Conservation (phyloP, 805 yeast genomes). For the Candida coleopterorum region DNA sequence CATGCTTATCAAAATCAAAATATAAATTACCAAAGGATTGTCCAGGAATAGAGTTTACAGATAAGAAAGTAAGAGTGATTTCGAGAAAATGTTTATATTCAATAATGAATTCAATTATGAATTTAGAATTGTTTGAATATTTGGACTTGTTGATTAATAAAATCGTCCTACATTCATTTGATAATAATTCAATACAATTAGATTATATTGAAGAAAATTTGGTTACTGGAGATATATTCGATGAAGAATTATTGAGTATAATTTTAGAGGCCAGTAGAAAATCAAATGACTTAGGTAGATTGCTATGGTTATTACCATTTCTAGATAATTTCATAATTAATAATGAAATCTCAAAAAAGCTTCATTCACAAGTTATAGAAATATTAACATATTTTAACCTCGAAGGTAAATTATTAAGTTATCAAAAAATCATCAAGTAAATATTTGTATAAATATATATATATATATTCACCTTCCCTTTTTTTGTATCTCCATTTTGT, state of each 20-base stretch:
- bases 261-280: slow-evolving; percentile 19
- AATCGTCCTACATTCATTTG: slow-evolving; percentile 22
- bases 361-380: neutral
- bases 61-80: slow-evolving; percentile 14
- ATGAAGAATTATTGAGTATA: slow-evolving; percentile 17
- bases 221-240: slow-evolving; percentile 14
- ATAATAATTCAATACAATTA: slow-evolving; percentile 7
- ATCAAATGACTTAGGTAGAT: slow-evolving; percentile 28
- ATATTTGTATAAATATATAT: neutral
- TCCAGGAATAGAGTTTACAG: slow-evolving; percentile 10
- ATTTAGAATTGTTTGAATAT: slow-evolving; percentile 20
- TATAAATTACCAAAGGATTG: slow-evolving; percentile 9
- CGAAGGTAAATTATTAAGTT: slow-evolving; percentile 6
- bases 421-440: slow-evolving; percentile 1
- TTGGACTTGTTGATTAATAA: slow-evolving; percentile 32
- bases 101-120: slow-evolving; percentile 26
- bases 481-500: too few relatives aligned
- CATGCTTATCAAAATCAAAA: slow-evolving; percentile 21
- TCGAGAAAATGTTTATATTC: slow-evolving; percentile 17
- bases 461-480: neutral
- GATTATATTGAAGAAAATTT: slow-evolving; percentile 3
- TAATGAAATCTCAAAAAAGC: neutral
- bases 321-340: slow-evolving; percentile 18
- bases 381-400: slow-evolving; percentile 1
- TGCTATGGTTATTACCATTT: slow-evolving; percentile 34